phyloP scores from a whole-genome alignment of 805 yeast genomes.

The Metschnikowia chrysomelidarum region DNA sequence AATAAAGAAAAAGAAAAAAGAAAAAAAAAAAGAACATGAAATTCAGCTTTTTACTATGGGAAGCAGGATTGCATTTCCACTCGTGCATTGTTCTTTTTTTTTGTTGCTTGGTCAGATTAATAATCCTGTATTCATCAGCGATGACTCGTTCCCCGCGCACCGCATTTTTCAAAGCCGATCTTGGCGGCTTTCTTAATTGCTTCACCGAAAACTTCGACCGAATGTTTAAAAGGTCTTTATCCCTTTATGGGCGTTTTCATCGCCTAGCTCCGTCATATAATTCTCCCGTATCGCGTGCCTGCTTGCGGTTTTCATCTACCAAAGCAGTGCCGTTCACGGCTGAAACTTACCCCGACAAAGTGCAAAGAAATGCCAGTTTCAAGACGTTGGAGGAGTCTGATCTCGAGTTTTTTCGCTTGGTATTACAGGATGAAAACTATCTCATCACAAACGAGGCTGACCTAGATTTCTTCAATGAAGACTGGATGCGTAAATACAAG shows the following conservation, averaged over 20 bases:
- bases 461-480: constrained; percentile 74
- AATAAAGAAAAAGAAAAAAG: neutral
- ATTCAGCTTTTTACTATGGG: no score
- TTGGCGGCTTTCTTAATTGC: neutral
- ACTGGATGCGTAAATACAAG: constrained; percentile 89
- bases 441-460: constrained; percentile 59
- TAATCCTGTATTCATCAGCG: constrained; percentile 7
- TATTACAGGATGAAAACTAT: constrained; percentile 52
- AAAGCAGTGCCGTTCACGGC: constrained; percentile 56
- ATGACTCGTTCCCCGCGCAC: constrained; percentile 12
- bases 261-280: constrained; percentile 1
- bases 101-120: neutral
- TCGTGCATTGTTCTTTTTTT: no score
- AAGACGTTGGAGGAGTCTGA: constrained; percentile 56
- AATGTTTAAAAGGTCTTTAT: constrained; percentile 4
- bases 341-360: constrained; percentile 60
- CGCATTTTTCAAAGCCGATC: no score
- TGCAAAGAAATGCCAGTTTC: constrained; percentile 50
- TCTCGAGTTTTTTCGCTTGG: constrained; percentile 54
- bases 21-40: no score
- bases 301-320: constrained; percentile 21
- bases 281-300: constrained; percentile 1
- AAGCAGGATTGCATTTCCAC: no score
- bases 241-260: constrained; percentile 4
- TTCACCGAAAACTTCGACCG: constrained; percentile 1